Conservation (phyloP, 257 asterid genomes). For the Cordia subcordata region DNA sequence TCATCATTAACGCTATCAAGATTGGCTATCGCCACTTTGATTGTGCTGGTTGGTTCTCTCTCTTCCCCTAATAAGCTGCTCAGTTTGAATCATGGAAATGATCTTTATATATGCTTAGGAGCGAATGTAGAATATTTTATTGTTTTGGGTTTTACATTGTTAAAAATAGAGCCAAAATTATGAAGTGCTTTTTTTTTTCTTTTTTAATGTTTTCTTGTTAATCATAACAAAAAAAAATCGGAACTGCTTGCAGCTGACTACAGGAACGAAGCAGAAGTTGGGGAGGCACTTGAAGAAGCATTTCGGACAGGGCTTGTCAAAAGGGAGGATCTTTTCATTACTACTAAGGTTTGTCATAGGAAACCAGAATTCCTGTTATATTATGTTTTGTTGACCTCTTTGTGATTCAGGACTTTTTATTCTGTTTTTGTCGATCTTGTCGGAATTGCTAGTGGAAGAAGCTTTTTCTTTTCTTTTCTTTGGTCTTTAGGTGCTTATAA, state of each 20-base stretch:
- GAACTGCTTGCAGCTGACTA: conserved; percentile 48
- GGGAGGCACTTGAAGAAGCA: conserved; percentile 59
- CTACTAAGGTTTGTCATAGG: conserved; percentile 46
- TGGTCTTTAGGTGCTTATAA: neutral
- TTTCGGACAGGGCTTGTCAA: conserved; percentile 44
- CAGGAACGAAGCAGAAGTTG: conserved; percentile 62
- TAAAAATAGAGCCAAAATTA: too few species aligned
- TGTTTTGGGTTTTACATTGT: too few species aligned
- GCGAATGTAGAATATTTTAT: too few species aligned
- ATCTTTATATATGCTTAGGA: too few species aligned
- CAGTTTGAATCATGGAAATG: too few species aligned
- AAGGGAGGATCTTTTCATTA: conserved; percentile 61
- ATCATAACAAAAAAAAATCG: conserved; percentile 3
- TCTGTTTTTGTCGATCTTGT: too few species aligned
- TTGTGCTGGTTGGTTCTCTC: conserved; percentile 38
- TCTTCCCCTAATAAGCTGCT: too few species aligned
- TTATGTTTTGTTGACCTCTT: neutral
- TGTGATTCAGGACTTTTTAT: neutral
- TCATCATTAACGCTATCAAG: conserved; percentile 40
- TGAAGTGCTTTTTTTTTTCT: too few species aligned
- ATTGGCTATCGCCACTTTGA: conserved; percentile 59
- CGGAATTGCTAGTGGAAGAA: too few species aligned
- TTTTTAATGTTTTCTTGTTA: too few species aligned
- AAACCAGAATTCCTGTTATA: too few species aligned
- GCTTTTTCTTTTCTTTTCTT: too few species aligned